phyloP scores from a whole-genome alignment of 2,329 filamentous ascomycete genomes.

The Aspergillus spinulosporus region DNA sequence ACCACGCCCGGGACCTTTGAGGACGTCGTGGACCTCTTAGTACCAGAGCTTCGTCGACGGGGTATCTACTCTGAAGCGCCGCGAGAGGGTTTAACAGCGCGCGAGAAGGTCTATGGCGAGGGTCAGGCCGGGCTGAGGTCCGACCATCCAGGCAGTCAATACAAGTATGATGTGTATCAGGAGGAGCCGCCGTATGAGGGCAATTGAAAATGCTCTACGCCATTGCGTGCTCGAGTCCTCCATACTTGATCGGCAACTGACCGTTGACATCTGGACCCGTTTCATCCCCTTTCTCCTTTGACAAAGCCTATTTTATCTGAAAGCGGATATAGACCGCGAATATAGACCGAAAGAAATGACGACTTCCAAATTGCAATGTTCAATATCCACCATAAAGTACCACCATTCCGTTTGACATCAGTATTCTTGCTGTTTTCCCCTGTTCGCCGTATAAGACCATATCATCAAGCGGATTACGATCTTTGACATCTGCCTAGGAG shows the following conservation, averaged over 20 bases:
- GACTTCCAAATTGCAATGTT: background rate
- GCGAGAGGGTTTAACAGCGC: conserved; percentile 46
- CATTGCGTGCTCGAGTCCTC: background rate
- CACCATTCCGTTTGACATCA: background rate
- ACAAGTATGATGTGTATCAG: conserved; percentile 63
- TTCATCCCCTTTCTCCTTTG: background rate
- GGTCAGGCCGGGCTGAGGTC: conserved; percentile 58
- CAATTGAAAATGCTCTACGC: background rate
- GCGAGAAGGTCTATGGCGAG: conserved; percentile 63
- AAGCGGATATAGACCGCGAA: background rate
- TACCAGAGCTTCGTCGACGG: conserved; percentile 49
- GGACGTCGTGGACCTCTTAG: conserved; percentile 52
- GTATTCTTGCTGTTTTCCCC: background rate
- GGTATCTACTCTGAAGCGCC: conserved; percentile 44
- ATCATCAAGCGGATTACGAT: background rate
- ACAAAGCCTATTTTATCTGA: background rate
- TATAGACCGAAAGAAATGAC: background rate
- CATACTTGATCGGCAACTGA: background rate
- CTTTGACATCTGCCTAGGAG: background rate
- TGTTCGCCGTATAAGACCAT: background rate
- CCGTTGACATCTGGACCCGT: background rate
- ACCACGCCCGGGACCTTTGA: conserved; percentile 55
- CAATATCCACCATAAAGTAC: background rate
- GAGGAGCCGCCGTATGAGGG: conserved; percentile 44
- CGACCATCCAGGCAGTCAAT: conserved; percentile 61